phyloP scores from a whole-genome alignment of 108 stramenopile genomes.

The Fragilariopsis cylindrus region DNA sequence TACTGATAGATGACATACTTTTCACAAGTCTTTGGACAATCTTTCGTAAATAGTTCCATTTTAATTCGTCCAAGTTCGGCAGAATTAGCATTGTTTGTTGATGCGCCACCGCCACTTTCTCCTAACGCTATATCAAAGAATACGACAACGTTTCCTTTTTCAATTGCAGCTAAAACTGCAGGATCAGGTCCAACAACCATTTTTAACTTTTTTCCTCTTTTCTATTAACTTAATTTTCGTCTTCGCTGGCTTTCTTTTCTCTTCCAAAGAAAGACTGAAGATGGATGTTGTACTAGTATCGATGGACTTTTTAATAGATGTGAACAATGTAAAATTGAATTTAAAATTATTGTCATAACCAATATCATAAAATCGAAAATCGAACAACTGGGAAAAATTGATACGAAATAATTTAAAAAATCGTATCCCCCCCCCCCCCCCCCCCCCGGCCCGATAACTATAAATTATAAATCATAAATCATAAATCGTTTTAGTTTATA shows the following conservation, averaged over 20 bases:
- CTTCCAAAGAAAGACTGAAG: neutral
- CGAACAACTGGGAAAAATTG: neutral
- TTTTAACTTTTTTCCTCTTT: neutral
- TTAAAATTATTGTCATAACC: neutral
- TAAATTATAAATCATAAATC: too few species aligned
- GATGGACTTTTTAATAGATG: neutral
- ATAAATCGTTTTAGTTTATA: too few species aligned
- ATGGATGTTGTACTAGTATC: neutral
- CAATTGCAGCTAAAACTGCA: slow-evolving; percentile 78
- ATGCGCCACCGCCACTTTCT: slow-evolving; percentile 26
- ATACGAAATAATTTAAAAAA: neutral
- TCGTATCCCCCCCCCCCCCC: neutral
- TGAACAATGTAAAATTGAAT: neutral
- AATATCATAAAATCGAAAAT: neutral
- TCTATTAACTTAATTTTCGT: neutral
- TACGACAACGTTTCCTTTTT: slow-evolving; percentile 80
- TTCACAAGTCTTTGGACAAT: slow-evolving; percentile 87
- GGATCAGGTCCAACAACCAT: slow-evolving; percentile 71
- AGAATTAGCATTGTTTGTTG: slow-evolving; percentile 31
- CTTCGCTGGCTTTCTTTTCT: neutral
- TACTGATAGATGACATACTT: neutral
- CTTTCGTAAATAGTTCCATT: slow-evolving; percentile 91
- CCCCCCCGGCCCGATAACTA: too few species aligned
- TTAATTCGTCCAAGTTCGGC: slow-evolving; percentile 92
- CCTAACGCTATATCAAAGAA: slow-evolving; percentile 85